These are phyloP conservation scores for Fusarium tjaetaba DNA, from an alignment of 2,329 filamentous ascomycete species.

Conservation along the genomic window DNA sequence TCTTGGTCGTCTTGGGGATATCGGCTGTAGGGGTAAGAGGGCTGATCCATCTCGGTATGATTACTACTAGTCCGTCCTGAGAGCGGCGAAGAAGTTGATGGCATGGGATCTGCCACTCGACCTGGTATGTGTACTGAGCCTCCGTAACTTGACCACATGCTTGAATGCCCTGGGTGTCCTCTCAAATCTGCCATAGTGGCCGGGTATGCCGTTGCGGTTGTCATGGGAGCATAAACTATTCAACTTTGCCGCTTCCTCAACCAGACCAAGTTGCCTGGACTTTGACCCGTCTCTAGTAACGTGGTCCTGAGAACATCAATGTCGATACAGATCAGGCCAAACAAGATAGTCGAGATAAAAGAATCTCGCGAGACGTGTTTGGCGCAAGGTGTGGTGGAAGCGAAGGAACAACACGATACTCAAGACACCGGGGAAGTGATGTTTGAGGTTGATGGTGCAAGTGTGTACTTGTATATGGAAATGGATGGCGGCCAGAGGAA, in stretches of 20 bases:
- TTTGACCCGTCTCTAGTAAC: slow-evolving; percentile 40
- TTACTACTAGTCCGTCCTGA: slow-evolving; percentile 61
- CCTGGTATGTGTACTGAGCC: slow-evolving; percentile 63
- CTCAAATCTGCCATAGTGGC: slow-evolving; percentile 72
- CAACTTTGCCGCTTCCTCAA: slow-evolving; percentile 37
- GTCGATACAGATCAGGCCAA: slow-evolving; percentile 20
- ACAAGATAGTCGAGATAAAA: slow-evolving; percentile 9
- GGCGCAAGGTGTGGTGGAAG: slow-evolving; percentile 25
- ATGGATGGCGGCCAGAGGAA: slow-evolving; percentile 51
- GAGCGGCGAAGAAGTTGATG: slow-evolving; percentile 58
- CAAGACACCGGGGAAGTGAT: slow-evolving; percentile 36
- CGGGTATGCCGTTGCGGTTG: slow-evolving; percentile 69
- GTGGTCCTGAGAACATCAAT: slow-evolving; percentile 37
- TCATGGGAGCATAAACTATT: slow-evolving; percentile 65
- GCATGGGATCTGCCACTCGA: slow-evolving; percentile 61
- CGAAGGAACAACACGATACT: slow-evolving; percentile 26
- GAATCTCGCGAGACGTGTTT: slow-evolving; percentile 23
- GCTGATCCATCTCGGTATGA: slow-evolving; percentile 60
- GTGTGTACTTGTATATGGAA: slow-evolving; percentile 60
- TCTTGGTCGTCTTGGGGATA: slow-evolving; percentile 66
- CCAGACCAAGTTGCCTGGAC: slow-evolving; percentile 35
- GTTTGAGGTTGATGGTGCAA: slow-evolving; percentile 54
- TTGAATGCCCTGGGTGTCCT: slow-evolving; percentile 66
- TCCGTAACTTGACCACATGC: slow-evolving; percentile 68
- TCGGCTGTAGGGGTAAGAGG: slow-evolving; percentile 62